Percentiles rank a stretch among this genome's conserved stretches.
phyloP scores from a whole-genome alignment of 352 stramenopile species.

The Globisporangium splendens region DNA sequence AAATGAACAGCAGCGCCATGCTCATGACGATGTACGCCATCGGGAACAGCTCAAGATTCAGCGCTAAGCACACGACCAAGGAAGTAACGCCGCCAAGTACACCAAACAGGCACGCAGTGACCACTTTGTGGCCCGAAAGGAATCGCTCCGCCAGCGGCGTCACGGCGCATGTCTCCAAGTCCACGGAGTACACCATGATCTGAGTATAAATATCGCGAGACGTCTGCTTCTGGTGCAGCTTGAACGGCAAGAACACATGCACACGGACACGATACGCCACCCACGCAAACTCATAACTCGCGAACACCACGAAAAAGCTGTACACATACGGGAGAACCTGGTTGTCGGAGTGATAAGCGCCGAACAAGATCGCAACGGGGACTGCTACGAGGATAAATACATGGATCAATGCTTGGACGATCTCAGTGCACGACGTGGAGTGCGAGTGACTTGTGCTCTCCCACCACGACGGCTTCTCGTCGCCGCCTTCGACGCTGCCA shows the following conservation, averaged over 20 bases:
- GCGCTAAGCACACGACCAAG: conserved; percentile 1
- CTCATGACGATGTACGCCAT: conserved; percentile 35
- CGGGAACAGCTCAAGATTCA: not conserved
- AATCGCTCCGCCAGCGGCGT: conserved; percentile 43
- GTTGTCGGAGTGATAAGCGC: conserved; percentile 31
- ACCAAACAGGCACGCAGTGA: conserved; percentile 22
- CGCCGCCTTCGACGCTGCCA: not conserved
- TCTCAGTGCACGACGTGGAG: conserved; percentile 20
- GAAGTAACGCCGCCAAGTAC: conserved; percentile 8
- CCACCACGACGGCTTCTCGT: conserved; percentile 32
- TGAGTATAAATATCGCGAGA: conserved; percentile 61
- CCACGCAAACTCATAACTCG: conserved; percentile 58
- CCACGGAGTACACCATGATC: conserved; percentile 67
- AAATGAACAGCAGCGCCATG: conserved; percentile 34
- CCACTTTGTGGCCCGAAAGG: conserved; percentile 24
- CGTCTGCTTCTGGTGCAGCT: conserved; percentile 67
- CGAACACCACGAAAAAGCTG: conserved; percentile 34
- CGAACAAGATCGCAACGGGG: conserved; percentile 27
- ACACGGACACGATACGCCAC: conserved; percentile 51
- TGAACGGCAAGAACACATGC: conserved; percentile 58
- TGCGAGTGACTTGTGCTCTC: conserved; percentile 18
- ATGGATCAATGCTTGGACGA: conserved; percentile 29
- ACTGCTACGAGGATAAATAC: conserved; percentile 29
- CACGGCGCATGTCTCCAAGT: conserved; percentile 48
- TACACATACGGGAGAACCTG: conserved; percentile 49